Evolutionary conservation across 805 yeast genomes (phyloP).

Genomic region (Metschnikowia colocasiae): DNA sequence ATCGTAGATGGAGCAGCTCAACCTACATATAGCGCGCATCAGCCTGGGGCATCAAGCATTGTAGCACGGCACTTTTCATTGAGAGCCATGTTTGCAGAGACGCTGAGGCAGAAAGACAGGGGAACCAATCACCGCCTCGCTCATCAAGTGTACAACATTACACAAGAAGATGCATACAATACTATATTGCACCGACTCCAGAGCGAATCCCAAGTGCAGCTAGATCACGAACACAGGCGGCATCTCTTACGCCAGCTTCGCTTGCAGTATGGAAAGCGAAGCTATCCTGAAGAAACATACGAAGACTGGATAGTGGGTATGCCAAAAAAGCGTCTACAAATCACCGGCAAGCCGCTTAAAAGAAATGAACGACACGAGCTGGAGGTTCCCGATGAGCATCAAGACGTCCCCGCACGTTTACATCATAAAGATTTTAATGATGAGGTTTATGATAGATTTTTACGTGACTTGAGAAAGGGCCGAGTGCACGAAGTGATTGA

Average conservation of each 20-base stretch:
- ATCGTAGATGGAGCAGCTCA: not conserved
- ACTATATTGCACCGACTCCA: conserved; percentile 1
- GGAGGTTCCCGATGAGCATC: not conserved
- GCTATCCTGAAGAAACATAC: conserved; percentile 14
- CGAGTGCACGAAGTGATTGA: not conserved
- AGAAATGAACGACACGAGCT: not conserved
- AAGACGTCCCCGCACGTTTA: not conserved
- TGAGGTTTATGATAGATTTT: not conserved
- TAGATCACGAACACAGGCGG: conserved; percentile 8
- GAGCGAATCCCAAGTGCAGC: not conserved
- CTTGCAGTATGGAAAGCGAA: conserved; percentile 9
- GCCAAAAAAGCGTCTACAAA: not conserved
- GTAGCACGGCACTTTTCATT: not conserved
- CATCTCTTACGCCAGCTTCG: conserved; percentile 18
- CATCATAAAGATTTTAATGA: not conserved
- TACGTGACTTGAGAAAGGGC: not conserved
- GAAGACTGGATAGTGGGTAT: conserved; percentile 14
- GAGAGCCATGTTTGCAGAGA: conserved; percentile 5
- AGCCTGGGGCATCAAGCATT: not conserved
- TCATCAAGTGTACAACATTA: not conserved
- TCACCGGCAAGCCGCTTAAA: not conserved
- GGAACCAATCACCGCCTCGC: not conserved
- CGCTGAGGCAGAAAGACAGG: not conserved
- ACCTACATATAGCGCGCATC: not conserved
- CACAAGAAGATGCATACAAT: not conserved